Evolutionary conservation across 179 eudicot species (phyloP), one percentile per base, ranked within the genome.

Genomic region (Drosera spatulata): DNA sequence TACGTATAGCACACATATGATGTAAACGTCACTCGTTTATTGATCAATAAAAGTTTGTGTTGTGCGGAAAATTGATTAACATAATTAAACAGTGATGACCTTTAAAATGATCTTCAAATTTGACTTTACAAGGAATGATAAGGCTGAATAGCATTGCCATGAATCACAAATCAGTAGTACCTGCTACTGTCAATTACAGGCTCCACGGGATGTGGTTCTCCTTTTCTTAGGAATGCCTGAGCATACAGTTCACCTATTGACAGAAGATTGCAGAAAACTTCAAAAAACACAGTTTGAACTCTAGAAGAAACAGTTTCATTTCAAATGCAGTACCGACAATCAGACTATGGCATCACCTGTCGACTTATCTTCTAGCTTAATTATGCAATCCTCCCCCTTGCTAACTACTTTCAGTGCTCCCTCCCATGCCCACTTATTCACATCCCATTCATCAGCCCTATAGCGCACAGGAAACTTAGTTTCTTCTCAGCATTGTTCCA

Each of bases 361-460:
- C 55, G 81, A 66, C 78, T 88, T 88, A 71, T 88, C 98, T 79
- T 85, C 96, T 52, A 91, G 91, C 66, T 78, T 78, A 75, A 91
- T 91, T 51, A 91, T 91, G 82, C 96, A 91, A 68, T 88, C 96
- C 68, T 82, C 96, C 60, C 91, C 96, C 79, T 91, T 88, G 75
- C 95, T 85, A 55, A 85, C 55, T 63, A 85, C 96, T 79, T 86
- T 91, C 69, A 91, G 61, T 47, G 71, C 72, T 61, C 96, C 98
- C 68, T 91, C 98, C 96, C 98, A 91, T 49, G 86, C 82, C 98
- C 98, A 88, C 77, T 91, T 91, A 71, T 91, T 91, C 52, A 91
- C 95, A 84, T 91, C 76, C 98, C 98, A 88, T 66, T 91, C 98
- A 77, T 91, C 98, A 70, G 98, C 96, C 83, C 98, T 88, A 64